Evolutionary conservation across 106 monocot genomes (phyloP).

Genomic region (Dendrobium chrysotoxum): DNA sequence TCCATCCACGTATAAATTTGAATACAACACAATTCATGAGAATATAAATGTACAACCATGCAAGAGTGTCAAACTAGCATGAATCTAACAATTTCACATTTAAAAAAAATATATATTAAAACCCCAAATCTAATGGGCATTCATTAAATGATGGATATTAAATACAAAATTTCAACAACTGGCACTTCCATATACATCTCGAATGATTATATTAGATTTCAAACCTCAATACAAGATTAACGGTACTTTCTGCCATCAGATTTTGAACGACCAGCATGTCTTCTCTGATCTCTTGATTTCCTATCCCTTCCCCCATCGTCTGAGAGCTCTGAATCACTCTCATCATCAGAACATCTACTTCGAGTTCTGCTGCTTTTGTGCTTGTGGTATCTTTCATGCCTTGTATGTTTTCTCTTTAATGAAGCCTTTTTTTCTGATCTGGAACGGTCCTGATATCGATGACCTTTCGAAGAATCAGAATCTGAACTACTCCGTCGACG

Average conservation of each 20-base stretch:
- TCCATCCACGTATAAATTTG: no score
- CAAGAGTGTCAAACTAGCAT: no score
- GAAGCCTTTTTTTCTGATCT: slow-evolving; percentile 24
- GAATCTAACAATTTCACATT: no score
- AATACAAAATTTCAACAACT: no score
- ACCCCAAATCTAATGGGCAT: no score
- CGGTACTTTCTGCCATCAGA: slow-evolving; percentile 8
- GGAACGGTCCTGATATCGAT: slow-evolving; percentile 13
- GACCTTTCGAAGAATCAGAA: slow-evolving; percentile 28
- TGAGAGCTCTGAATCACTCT: not conserved
- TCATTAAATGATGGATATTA: no score
- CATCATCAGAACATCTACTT: slow-evolving; percentile 16
- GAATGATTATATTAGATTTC: not conserved
- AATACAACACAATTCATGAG: no score
- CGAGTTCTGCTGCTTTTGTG: slow-evolving; percentile 24
- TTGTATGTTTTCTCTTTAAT: slow-evolving; percentile 27
- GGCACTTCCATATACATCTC: not conserved
- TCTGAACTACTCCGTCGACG: slow-evolving; percentile 32
- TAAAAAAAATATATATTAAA: no score
- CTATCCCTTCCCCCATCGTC: slow-evolving; percentile 20
- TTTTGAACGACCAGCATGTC: slow-evolving; percentile 12
- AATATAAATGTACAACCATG: no score
- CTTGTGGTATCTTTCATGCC: slow-evolving; percentile 20
- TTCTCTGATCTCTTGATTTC: slow-evolving; percentile 14
- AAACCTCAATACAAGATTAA: not conserved